Percentiles rank a stretch among this genome's conserved stretches.
Evolutionary conservation across 345 rosid species (phyloP).

Genomic region (Eucalyptus virginea): DNA sequence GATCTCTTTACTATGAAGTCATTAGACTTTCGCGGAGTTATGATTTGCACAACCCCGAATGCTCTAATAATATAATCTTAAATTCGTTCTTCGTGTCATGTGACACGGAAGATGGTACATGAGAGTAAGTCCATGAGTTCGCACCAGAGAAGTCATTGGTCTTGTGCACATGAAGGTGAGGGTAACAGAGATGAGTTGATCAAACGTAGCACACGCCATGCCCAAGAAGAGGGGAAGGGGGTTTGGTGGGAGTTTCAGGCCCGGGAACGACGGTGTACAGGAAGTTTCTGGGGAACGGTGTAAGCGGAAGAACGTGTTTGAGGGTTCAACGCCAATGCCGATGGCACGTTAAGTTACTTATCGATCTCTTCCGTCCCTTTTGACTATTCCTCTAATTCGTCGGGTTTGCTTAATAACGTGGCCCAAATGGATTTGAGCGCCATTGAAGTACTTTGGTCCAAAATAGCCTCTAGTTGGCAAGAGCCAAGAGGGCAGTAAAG

Average conservation of each 20-base stretch:
- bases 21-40: fast-evolving
- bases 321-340: background rate
- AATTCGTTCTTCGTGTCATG: fast-evolving
- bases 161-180: background rate
- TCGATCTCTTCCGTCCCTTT: background rate
- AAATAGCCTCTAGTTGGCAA: background rate
- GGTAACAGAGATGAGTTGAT: background rate
- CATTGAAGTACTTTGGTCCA: background rate
- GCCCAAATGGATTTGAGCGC: background rate
- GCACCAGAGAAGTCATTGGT: background rate
- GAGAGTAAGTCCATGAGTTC: background rate
- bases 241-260: background rate
- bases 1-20: background rate
- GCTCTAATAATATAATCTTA: background rate
- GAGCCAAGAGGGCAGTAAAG: background rate
- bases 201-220: background rate
- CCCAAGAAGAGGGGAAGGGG: background rate
- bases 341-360: background rate
- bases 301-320: background rate
- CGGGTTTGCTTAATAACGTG: background rate
- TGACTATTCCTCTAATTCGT: background rate
- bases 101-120: background rate
- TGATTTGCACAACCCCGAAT: fast-evolving
- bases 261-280: background rate
- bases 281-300: background rate